Base-by-base conservation (phyloP, 768 basidiomycete genomes). In the Mrakia hoshinonis region DNA sequence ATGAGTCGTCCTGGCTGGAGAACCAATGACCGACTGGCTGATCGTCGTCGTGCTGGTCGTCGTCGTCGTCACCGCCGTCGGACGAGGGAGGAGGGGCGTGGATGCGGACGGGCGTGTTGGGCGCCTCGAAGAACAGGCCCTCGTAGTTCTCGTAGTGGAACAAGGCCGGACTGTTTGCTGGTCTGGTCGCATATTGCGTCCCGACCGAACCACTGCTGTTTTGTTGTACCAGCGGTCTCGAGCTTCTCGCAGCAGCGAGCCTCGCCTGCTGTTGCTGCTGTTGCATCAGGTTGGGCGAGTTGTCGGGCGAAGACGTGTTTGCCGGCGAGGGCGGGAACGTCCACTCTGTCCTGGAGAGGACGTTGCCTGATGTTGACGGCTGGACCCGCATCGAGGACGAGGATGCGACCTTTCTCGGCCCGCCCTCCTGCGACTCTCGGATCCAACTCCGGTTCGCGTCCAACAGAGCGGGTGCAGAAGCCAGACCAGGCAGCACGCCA, bases 91-190 rank as follows among this genome's bases (percentile, higher is more conserved):
- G 34, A 36, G 34, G 34, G 11, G 58, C 31, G 58, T 61, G 34
- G 6, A 36, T 34, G 7, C 22, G 58, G 36, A 58, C 55, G 11
- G 58, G 58, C 10, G 34, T 36, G 58, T 31, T 9, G 36, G 58
- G 58, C 5, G 58, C 31, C 34, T 61, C 58, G 58, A 36, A 61
- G 7, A 61, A 61, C 15, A 61, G 58, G 34, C 31, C 36, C 58
- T 61, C 31, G 20, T 22, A 24, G 43, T 43, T 43, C 15, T 43
- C 43, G 15, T 43, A 43, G 43, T 43, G 43, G 43, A 43, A 43
- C 43, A 43, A 15, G 7, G 43, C 43, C 15, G 43, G 43, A 7
- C 43, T 15, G 7, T 43, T 15, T 15, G 15, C 43, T 7, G 43
- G 43, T 7, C 7, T 43, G 43, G 43, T 15, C 6, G 43, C 15